These are phyloP conservation scores for Alternaria sp. DNA, from an alignment of 2,329 filamentous ascomycete genomes.

Conservation along the genomic window DNA sequence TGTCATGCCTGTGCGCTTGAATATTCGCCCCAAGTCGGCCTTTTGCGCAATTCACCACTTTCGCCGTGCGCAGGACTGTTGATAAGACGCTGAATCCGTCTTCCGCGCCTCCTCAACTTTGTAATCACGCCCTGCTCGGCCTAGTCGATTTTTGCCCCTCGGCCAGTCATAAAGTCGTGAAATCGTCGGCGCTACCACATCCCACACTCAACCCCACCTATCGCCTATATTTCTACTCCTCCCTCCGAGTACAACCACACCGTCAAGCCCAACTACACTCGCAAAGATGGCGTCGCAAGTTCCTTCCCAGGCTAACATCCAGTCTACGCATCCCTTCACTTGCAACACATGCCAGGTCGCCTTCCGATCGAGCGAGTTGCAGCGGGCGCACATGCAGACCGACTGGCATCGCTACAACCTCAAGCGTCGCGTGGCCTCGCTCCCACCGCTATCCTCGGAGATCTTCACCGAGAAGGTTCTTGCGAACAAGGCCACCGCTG, in stretches of 20 bases:
- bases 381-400: constrained; percentile 95
- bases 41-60: constrained; percentile 8
- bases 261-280: constrained; percentile 3
- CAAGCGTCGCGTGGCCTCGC: constrained; percentile 87
- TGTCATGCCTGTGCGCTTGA: constrained; percentile 17
- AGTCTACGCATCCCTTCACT: constrained; percentile 78
- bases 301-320: constrained; percentile 43
- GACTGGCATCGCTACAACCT: constrained; percentile 99
- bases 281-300: constrained; percentile 44
- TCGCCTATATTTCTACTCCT: constrained; percentile 25
- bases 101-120: neutral
- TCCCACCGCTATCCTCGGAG: constrained; percentile 90
- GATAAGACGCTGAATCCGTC: constrained; percentile 2
- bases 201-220: constrained; percentile 37
- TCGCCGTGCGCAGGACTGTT: constrained; percentile 5
- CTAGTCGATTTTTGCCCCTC: constrained; percentile 26
- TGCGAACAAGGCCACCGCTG: constrained; percentile 83
- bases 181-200: constrained; percentile 13
- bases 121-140: constrained; percentile 10
- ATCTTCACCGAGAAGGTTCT: constrained; percentile 95
- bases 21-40: constrained; percentile 20
- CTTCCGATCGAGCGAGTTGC: constrained; percentile 90
- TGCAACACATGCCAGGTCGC: constrained; percentile 99
- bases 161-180: constrained; percentile 30
- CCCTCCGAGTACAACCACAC: constrained; percentile 3